Evolutionary conservation across 352 stramenopile species (phyloP), one percentile per base, ranked within the genome.

Genomic region (Globisporangium paroecandrum): DNA sequence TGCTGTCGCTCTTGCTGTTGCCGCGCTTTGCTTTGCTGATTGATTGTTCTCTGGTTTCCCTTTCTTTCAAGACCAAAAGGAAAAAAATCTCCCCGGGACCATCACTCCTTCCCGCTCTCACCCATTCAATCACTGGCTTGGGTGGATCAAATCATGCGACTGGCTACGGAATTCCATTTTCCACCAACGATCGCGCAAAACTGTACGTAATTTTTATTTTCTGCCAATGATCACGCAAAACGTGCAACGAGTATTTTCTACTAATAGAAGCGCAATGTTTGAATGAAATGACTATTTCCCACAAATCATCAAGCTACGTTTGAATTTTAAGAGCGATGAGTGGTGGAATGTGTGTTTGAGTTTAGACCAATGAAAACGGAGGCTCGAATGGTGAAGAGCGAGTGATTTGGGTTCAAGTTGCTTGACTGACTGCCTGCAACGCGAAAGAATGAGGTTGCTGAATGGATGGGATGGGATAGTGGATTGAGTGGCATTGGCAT

Each of bases 371-470:
- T 36, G 12, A 36, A 34, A 29, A 29, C 3, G 15, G 24, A 58
- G 13, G 9, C 20, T 57, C 10, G 49, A 57, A 27, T n/a, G 53
- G 25, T 55, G 47, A 24, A 29, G 13, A 58, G 51, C 10, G 22
- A 32, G 41, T 49, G 41, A 58, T n/a, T 38, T 58, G 53, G 53
- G 53, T 58, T 58, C 53, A 38, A 46, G 38, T 46, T 38, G 32
- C 6, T 20, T 58, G 51, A 34, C 29, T 58, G 25, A 18, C 22
- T 57, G 15, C 20, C 41, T 49, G 41, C 25, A 59, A 24, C 54
- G 54, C 54, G 54, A 59, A 59, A 59, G 34, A 59, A 59, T 59
- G 54, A 59, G 10, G 22, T 27, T 43, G 36, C 41, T 49, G 54
- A 10, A 58, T 34, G 25, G 54, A 18, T n/a, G 32, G 53, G 27